Percentiles rank a stretch among this genome's conserved stretches.
These are phyloP conservation scores for Nepenthes gracilis DNA, from an alignment of 148 eudicot genomes.

Conservation along the genomic window DNA sequence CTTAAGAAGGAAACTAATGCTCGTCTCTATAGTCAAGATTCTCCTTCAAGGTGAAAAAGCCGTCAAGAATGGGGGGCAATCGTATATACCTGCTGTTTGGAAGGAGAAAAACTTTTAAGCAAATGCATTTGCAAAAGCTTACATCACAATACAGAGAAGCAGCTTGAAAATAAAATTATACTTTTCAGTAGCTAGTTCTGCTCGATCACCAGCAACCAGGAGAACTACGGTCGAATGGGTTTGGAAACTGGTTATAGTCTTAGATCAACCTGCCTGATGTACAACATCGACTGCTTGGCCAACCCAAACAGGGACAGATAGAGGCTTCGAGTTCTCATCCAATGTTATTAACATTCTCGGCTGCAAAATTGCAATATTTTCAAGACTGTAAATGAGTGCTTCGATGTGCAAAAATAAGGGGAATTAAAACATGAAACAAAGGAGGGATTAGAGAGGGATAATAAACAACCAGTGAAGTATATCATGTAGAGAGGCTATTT, in stretches of 20 bases:
- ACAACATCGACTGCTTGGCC: conserved; percentile 98
- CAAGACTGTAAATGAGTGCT: not conserved
- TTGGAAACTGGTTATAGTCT: conserved; percentile 94
- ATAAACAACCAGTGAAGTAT: too few species aligned
- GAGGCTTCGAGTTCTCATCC: conserved; percentile 86
- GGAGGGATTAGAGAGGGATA: too few species aligned
- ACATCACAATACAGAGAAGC: not conserved
- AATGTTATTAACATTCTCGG: conserved; percentile 91
- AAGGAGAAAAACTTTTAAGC: not conserved
- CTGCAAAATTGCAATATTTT: conserved; percentile 19
- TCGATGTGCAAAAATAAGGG: too few species aligned
- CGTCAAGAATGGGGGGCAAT: conserved; percentile 76
- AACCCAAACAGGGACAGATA: conserved; percentile 88
- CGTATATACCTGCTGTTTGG: conserved; percentile 61
- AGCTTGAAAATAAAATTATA: conserved; percentile 9
- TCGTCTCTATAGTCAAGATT: conserved; percentile 84
- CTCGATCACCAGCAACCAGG: conserved; percentile 86
- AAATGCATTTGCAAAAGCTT: not conserved
- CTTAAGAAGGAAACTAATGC: conserved; percentile 8
- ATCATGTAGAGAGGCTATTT: too few species aligned
- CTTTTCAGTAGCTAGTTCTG: conserved; percentile 98
- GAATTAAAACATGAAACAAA: not conserved
- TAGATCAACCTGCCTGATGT: conserved; percentile 91
- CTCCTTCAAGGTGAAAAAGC: conserved; percentile 89
- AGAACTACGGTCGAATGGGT: conserved; percentile 92